A percentile compares a stretch with the other conserved stretches of the same genome.
Conservation (phyloP, 148 eudicot genomes). For the Rhododendron ferrugineum region DNA sequence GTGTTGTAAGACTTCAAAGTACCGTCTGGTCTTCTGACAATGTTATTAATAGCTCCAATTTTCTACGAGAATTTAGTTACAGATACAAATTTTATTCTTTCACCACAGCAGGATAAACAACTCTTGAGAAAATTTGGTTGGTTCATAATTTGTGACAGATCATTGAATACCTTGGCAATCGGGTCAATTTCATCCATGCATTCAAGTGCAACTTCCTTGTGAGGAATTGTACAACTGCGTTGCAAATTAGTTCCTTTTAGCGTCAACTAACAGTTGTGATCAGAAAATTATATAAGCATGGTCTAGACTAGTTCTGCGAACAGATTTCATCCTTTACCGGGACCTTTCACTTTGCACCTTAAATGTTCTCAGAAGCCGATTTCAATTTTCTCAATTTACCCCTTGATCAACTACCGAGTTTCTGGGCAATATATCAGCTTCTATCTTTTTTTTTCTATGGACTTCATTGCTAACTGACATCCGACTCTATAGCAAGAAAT, state of each 20-base stretch:
- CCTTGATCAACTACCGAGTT: background rate
- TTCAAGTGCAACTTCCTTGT: conserved; percentile 48
- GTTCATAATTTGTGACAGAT: background rate
- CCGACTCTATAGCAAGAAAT: background rate
- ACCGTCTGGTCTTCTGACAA: conserved; percentile 46
- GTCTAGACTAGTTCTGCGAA: background rate
- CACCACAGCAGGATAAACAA: background rate
- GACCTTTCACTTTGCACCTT: background rate
- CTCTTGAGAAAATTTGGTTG: background rate
- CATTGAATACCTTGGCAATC: conserved; percentile 54
- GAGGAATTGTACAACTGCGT: conserved; percentile 69
- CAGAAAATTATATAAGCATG: background rate
- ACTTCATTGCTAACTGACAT: background rate
- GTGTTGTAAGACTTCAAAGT: conserved; percentile 59
- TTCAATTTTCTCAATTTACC: background rate
- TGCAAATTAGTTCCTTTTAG: background rate
- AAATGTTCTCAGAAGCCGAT: background rate
- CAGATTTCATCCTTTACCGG: background rate
- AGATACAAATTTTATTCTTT: background rate
- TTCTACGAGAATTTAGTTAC: conserved; percentile 29
- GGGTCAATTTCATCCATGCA: conserved; percentile 65
- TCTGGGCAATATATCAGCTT: background rate
- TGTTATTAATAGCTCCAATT: conserved; percentile 62
- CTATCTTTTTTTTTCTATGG: too few relatives aligned
- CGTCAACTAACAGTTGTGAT: background rate